A percentile compares a stretch with the other conserved stretches of the same genome.
Evolutionary conservation across 1,139 yeast genomes (phyloP).

Genomic region (Debaryomyces singareniensis): DNA sequence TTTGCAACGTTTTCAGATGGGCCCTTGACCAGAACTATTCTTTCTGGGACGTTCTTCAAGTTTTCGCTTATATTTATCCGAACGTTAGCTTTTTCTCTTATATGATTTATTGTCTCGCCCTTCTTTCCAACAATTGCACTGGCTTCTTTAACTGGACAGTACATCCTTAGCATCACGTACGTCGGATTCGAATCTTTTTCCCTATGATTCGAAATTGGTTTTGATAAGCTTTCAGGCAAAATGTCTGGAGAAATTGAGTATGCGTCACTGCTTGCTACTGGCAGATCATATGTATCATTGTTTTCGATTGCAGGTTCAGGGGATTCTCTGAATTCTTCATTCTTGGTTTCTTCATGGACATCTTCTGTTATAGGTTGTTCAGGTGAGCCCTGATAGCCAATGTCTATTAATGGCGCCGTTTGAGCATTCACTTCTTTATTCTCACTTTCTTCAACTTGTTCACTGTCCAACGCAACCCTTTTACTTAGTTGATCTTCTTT

Average conservation of each 20-base stretch:
- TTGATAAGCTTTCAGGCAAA: conserved; percentile 8
- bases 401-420: conserved; percentile 33
- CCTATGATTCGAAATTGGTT: conserved; percentile 20
- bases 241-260: not conserved
- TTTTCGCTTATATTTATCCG: conserved; percentile 76
- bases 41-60: conserved; percentile 64
- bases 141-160: conserved; percentile 75
- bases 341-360: conserved; percentile 11
- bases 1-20: conserved; percentile 75
- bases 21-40: conserved; percentile 74
- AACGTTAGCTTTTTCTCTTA: conserved; percentile 61
- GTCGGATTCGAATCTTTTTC: conserved; percentile 48
- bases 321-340: conserved; percentile 3
- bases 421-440: conserved; percentile 35
- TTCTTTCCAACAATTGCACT: conserved; percentile 70
- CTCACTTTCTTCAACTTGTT: conserved; percentile 27
- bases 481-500: conserved; percentile 39
- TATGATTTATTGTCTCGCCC: conserved; percentile 63
- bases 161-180: conserved; percentile 63
- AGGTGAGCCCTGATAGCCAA: conserved; percentile 7
- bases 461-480: conserved; percentile 67
- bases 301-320: conserved; percentile 3
- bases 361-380: conserved; percentile 12
- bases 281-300: conserved; percentile 2
- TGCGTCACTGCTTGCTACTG: not conserved